These are phyloP conservation scores for Penicillium crustosum DNA, from an alignment of 2,329 filamentous ascomycete genomes.

Conservation along the genomic window DNA sequence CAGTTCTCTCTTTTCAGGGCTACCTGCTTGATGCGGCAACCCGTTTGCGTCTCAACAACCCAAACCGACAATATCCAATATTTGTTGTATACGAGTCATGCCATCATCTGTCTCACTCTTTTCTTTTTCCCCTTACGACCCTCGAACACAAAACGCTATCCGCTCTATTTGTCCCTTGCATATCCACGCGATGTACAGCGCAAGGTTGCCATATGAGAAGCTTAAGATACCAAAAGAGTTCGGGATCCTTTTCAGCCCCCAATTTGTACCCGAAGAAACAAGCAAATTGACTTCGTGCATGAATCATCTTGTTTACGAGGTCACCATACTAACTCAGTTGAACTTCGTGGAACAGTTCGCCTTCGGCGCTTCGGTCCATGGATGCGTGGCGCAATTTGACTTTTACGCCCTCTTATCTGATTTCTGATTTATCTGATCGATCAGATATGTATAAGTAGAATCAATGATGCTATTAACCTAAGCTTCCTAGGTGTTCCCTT, in stretches of 20 bases:
- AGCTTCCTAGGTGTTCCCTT: not conserved
- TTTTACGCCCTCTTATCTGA: not conserved
- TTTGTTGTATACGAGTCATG: not conserved
- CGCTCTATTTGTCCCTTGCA: not conserved
- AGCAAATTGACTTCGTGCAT: not conserved
- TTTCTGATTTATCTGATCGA: not conserved
- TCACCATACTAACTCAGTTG: not conserved
- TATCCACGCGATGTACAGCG: not conserved
- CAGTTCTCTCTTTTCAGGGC: not conserved
- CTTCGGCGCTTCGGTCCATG: not conserved
- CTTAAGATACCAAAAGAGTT: not conserved
- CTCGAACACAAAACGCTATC: too few species aligned
- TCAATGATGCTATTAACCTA: not conserved
- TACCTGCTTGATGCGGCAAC: not conserved
- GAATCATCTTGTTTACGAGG: not conserved
- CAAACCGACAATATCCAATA: not conserved
- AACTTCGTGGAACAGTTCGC: not conserved
- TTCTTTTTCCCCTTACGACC: not conserved
- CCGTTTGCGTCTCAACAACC: constrained; percentile 7
- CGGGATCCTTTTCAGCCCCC: not conserved
- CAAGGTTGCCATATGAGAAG: not conserved
- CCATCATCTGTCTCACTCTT: not conserved
- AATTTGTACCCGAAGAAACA: too few species aligned
- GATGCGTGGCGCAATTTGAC: not conserved
- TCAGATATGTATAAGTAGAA: not conserved